Evolutionary conservation across 164 flowering plant species (phyloP).

Genomic region (Liriodendron chinense): DNA sequence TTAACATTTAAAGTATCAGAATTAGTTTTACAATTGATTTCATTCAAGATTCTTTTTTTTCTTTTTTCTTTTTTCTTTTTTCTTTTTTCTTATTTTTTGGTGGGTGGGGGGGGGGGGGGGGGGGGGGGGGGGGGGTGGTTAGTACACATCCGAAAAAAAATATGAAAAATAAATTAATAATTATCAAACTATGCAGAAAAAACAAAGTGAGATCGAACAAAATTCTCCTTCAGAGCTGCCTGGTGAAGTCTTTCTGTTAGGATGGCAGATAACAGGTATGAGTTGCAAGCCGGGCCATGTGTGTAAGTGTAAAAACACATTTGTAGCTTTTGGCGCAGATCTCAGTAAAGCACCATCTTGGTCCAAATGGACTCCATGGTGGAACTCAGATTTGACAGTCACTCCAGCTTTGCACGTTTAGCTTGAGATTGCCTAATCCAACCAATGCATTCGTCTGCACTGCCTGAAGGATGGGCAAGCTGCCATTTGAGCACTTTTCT

Average conservation of each 20-base stretch:
- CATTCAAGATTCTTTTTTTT: too few relatives aligned
- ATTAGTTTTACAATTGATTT: too few relatives aligned
- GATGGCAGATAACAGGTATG: not conserved
- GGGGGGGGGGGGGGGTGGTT: too few relatives aligned
- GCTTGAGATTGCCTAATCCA: slow-evolving; percentile 66
- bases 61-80: too few relatives aligned
- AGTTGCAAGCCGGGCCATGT: not conserved
- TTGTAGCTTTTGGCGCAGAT: not conserved
- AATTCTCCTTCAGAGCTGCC: not conserved
- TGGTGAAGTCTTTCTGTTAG: not conserved
- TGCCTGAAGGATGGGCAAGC: slow-evolving; percentile 71
- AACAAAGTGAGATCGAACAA: not conserved
- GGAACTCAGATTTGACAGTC: not conserved
- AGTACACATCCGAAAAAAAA: too few relatives aligned
- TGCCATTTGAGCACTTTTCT: slow-evolving; percentile 76
- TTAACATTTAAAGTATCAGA: too few relatives aligned
- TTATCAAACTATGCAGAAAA: not conserved
- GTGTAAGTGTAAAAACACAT: not conserved
- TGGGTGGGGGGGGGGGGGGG: too few relatives aligned
- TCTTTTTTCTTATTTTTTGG: too few relatives aligned
- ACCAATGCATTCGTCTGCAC: slow-evolving; percentile 70
- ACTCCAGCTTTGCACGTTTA: slow-evolving; percentile 59
- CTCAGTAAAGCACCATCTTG: not conserved
- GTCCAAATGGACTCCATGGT: not conserved
- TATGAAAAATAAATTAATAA: too few relatives aligned